Conservation (phyloP, 1,139 yeast species). For the Scheffersomyces lignicola region DNA sequence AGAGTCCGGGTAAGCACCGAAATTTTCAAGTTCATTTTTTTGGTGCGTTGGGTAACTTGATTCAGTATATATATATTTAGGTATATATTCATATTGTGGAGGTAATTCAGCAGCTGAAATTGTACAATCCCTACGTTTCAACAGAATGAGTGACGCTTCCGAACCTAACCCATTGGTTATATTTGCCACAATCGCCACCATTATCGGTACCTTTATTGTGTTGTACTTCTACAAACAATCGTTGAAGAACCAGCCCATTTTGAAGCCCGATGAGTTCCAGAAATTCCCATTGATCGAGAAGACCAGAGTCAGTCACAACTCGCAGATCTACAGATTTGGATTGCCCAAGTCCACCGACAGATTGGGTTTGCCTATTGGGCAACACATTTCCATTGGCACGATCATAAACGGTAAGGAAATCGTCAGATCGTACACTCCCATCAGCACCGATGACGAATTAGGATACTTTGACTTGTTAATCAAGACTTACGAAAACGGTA, state of each 20-base stretch:
- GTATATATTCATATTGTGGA: no score
- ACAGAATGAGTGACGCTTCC: slow-evolving; percentile 13
- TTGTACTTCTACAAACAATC: slow-evolving; percentile 36
- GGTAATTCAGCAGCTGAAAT: no score
- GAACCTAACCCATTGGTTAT: slow-evolving; percentile 41
- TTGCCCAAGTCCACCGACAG: slow-evolving; percentile 74
- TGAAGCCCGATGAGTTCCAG: slow-evolving; percentile 67
- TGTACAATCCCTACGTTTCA: slow-evolving; percentile 22
- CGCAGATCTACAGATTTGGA: slow-evolving; percentile 83
- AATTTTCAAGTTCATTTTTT: no score
- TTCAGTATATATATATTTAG: no score
- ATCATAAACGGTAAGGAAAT: slow-evolving; percentile 69
- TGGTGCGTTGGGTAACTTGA: no score
- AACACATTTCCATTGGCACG: slow-evolving; percentile 81
- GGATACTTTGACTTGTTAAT: slow-evolving; percentile 90
- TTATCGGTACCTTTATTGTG: slow-evolving; percentile 39
- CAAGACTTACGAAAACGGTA: slow-evolving; percentile 91
- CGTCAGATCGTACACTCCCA: slow-evolving; percentile 92
- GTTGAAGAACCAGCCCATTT: slow-evolving; percentile 50
- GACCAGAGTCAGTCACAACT: slow-evolving; percentile 75
- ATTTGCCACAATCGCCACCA: slow-evolving; percentile 44
- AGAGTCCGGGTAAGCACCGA: not conserved
- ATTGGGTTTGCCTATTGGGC: slow-evolving; percentile 93
- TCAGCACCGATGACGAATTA: slow-evolving; percentile 77
- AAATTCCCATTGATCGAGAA: slow-evolving; percentile 84